These are phyloP conservation scores for Trypanosoma mega DNA, from an alignment of 208 protist genomes.

Conservation along the genomic window DNA sequence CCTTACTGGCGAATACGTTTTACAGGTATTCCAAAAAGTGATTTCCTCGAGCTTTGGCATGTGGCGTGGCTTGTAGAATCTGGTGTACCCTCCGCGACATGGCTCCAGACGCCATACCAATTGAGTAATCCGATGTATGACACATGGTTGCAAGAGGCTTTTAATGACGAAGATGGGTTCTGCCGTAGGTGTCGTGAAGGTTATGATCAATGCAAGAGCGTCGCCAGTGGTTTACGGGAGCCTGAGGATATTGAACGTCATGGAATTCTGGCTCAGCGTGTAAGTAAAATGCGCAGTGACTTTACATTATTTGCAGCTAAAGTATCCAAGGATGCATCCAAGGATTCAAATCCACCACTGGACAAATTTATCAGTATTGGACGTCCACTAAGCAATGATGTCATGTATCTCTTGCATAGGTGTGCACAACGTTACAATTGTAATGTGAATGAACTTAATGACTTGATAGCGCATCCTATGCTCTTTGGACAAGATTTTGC, in stretches of 20 bases:
- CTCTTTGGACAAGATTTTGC: constrained; percentile 30
- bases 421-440: constrained; percentile 19
- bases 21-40: constrained; percentile 10
- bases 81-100: constrained; percentile 14
- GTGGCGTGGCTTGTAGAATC: constrained; percentile 46
- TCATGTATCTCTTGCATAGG: constrained; percentile 42
- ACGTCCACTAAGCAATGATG: constrained; percentile 28
- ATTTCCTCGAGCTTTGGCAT: constrained; percentile 39
- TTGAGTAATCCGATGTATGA: constrained; percentile 46
- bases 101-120: not conserved
- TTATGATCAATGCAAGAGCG: constrained; percentile 58
- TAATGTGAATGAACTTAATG: constrained; percentile 41
- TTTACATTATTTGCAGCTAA: constrained; percentile 58
- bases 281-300: constrained; percentile 36
- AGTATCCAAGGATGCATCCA: constrained; percentile 45
- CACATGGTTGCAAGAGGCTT: constrained; percentile 41
- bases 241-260: constrained; percentile 35
- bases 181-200: constrained; percentile 41
- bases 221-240: constrained; percentile 43
- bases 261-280: constrained; percentile 39
- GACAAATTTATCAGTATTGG: constrained; percentile 31
- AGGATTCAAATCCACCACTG: constrained; percentile 18
- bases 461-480: constrained; percentile 50
- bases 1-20: constrained; percentile 42
- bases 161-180: constrained; percentile 63